A percentile compares a stretch with the other conserved stretches of the same genome.
phyloP scores from a whole-genome alignment of 116 monocot genomes.

The Dioscorea cayenensis region DNA sequence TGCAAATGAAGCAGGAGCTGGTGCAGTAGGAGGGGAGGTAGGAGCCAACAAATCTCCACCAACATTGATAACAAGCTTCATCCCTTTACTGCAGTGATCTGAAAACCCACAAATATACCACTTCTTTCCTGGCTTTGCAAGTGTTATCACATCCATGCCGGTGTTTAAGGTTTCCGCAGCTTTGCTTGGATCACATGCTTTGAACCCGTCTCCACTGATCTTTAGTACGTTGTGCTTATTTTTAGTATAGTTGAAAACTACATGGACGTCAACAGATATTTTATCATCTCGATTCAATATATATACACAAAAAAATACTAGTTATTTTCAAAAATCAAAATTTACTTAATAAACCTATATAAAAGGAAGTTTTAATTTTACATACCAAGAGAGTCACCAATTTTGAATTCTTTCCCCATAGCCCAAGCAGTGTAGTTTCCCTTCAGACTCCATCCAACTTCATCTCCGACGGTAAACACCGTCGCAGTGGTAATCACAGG shows the following conservation, averaged over 20 bases:
- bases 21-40: background rate
- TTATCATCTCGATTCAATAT: background rate
- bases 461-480: constrained; percentile 10
- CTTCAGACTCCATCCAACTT: constrained; percentile 3
- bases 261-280: background rate
- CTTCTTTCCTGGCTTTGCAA: constrained; percentile 12
- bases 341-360: no score
- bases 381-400: constrained; percentile 18
- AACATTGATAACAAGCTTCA: constrained; percentile 16
- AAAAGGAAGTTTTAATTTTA: no score
- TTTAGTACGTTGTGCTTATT: constrained; percentile 13
- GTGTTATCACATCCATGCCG: constrained; percentile 8
- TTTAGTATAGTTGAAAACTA: constrained; percentile 14
- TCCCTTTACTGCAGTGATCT: constrained; percentile 1
- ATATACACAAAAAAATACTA: no score
- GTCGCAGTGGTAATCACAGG: background rate
- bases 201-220: constrained; percentile 1
- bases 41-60: background rate
- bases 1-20: background rate
- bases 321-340: no score
- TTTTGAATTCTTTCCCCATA: background rate
- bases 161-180: background rate
- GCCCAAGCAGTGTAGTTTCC: constrained; percentile 15
- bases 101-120: constrained; percentile 19
- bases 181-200: background rate